Evolutionary conservation across 2,329 filamentous ascomycete species (phyloP).

Genomic region (Hypoxylon sp.): DNA sequence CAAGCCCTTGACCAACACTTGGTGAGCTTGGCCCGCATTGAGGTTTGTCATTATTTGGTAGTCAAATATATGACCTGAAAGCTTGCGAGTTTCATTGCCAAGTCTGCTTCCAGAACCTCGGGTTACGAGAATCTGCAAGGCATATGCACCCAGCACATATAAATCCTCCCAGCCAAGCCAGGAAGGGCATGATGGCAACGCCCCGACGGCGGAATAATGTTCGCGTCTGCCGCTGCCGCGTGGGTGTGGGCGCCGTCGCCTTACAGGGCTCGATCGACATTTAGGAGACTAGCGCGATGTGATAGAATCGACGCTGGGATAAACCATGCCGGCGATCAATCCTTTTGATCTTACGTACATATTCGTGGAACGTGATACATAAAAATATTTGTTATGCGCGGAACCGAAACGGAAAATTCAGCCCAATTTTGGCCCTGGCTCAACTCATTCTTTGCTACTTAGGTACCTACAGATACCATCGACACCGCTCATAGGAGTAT

Average conservation of each 20-base stretch:
- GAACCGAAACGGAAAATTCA: constrained; percentile 3
- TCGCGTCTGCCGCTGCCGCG: constrained; percentile 22
- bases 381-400: constrained; percentile 14
- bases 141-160: constrained; percentile 36
- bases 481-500: neutral
- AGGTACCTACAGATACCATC: constrained; percentile 6
- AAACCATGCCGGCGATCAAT: constrained; percentile 42
- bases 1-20: constrained; percentile 42
- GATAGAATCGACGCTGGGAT: constrained; percentile 38
- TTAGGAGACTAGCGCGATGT: constrained; percentile 35
- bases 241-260: constrained; percentile 25
- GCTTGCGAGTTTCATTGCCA: constrained; percentile 48
- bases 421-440: neutral
- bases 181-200: constrained; percentile 31
- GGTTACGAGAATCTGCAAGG: constrained; percentile 43
- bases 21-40: constrained; percentile 48
- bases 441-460: neutral
- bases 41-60: constrained; percentile 36
- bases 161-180: constrained; percentile 37
- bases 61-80: constrained; percentile 39
- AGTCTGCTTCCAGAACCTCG: constrained; percentile 46
- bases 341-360: constrained; percentile 40
- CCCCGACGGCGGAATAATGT: constrained; percentile 31
- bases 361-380: constrained; percentile 31
- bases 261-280: constrained; percentile 37